Percentiles rank a stretch among this genome's conserved stretches.
These are phyloP conservation scores for Trichoderma simmonsii DNA, from an alignment of 2,329 filamentous ascomycete species.

Conservation along the genomic window DNA sequence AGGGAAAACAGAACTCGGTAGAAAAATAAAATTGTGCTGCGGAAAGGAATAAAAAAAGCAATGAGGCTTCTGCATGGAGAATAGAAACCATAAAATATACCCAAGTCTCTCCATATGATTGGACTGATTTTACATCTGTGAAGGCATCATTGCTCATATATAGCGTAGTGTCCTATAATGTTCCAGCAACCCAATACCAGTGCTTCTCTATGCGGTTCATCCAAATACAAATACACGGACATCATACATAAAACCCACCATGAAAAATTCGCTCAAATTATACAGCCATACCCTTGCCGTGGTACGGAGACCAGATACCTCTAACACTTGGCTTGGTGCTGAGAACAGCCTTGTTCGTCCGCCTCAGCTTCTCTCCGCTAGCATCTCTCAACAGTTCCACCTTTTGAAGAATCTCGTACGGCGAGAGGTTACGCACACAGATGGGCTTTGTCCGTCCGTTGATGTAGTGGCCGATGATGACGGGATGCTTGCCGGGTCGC, in stretches of 20 bases:
- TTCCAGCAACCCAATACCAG: constrained; percentile 30
- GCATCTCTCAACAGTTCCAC: constrained; percentile 68
- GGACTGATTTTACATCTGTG: not conserved
- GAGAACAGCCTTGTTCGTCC: constrained; percentile 59
- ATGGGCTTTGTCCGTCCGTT: constrained; percentile 83
- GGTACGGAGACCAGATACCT: constrained; percentile 69
- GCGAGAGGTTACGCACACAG: constrained; percentile 83
- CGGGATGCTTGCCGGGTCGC: constrained; percentile 82
- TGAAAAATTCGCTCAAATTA: constrained; percentile 31
- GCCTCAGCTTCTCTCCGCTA: constrained; percentile 70
- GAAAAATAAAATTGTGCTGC: not conserved
- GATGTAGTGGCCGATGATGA: constrained; percentile 87
- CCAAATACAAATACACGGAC: constrained; percentile 31
- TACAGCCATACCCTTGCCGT: constrained; percentile 56
- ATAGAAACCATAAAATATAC: not conserved
- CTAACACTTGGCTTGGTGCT: constrained; percentile 65
- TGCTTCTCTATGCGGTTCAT: constrained; percentile 22
- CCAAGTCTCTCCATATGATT: not conserved
- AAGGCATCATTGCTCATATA: constrained; percentile 1
- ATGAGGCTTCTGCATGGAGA: not conserved
- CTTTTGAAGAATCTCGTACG: constrained; percentile 78
- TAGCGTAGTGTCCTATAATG: constrained; percentile 18
- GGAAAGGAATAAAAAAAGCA: not conserved
- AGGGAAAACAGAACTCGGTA: not conserved
- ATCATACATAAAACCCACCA: constrained; percentile 13